phyloP scores from a whole-genome alignment of 805 yeast species.

The Spathaspora girioi region DNA sequence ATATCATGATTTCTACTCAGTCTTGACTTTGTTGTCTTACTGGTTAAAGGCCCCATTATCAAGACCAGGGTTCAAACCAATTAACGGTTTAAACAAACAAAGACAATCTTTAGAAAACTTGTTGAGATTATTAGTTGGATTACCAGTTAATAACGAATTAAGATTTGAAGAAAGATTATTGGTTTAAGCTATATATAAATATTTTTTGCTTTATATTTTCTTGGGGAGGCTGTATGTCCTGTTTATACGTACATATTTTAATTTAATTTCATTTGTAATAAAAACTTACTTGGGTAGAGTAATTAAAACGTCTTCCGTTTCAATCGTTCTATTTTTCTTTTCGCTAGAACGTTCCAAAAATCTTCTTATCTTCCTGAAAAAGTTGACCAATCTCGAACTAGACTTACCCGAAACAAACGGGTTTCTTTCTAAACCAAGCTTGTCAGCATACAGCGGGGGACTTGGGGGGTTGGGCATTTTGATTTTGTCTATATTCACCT shows the following conservation, averaged over 20 bases:
- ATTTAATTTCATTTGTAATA: neutral
- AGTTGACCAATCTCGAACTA: no score
- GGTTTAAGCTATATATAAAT: constrained; percentile 1
- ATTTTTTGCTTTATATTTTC: neutral
- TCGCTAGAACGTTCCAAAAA: no score
- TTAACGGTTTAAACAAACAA: constrained; percentile 93
- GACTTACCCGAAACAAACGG: no score
- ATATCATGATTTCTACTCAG: constrained; percentile 73
- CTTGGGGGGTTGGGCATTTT: no score
- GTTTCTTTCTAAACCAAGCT: no score
- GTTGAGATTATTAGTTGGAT: constrained; percentile 83
- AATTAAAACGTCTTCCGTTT: no score
- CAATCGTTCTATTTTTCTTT: no score
- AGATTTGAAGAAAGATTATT: constrained; percentile 87
- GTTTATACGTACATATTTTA: neutral
- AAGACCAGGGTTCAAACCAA: constrained; percentile 84
- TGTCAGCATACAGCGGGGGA: no score
- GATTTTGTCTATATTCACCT: no score
- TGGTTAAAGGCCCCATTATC: constrained; percentile 97
- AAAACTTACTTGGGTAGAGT: no score
- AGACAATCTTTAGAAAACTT: constrained; percentile 89
- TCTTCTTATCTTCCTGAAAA: no score
- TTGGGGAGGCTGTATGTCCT: neutral
- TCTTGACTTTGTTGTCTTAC: constrained; percentile 81
- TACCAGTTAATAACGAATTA: constrained; percentile 86